Conservation (phyloP, 139 green algal genomes). For the Chlamydomonas schloesseri region DNA sequence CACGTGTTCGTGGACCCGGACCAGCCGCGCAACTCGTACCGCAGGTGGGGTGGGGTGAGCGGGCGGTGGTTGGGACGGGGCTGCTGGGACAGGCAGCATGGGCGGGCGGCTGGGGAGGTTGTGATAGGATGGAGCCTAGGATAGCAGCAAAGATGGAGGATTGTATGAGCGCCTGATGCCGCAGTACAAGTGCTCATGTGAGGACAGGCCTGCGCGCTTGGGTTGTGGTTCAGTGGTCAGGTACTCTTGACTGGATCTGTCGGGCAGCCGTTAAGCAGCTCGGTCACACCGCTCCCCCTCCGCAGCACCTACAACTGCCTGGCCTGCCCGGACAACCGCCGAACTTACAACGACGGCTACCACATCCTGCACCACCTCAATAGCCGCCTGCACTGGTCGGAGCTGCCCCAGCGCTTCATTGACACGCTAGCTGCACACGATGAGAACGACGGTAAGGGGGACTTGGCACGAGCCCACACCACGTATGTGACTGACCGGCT, state of each 20-base stretch:
- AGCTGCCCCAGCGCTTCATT: slow-evolving; percentile 76
- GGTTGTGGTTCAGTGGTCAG: no score
- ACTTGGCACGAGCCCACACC: neutral
- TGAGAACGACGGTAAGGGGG: slow-evolving; percentile 68
- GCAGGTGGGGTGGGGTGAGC: neutral
- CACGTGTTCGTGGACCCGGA: slow-evolving; percentile 88
- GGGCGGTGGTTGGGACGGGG: no score
- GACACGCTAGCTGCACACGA: slow-evolving; percentile 74
- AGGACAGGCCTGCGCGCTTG: no score
- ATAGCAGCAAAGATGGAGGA: no score
- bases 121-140: no score
- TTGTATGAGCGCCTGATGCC: no score
- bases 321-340: slow-evolving; percentile 78
- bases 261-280: no score
- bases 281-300: no score
- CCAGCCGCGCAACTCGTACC: slow-evolving; percentile 36
- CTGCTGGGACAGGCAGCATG: no score
- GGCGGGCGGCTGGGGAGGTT: neutral
- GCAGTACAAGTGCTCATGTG: no score
- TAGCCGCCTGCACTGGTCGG: slow-evolving; percentile 85
- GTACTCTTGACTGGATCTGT: no score
- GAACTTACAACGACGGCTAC: slow-evolving; percentile 94
- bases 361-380: slow-evolving; percentile 93
- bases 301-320: slow-evolving; percentile 87
- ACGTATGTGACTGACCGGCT: slow-evolving; percentile 24